phyloP scores from a whole-genome alignment of 306 rosid genomes.

The Ceratonia siliqua region DNA sequence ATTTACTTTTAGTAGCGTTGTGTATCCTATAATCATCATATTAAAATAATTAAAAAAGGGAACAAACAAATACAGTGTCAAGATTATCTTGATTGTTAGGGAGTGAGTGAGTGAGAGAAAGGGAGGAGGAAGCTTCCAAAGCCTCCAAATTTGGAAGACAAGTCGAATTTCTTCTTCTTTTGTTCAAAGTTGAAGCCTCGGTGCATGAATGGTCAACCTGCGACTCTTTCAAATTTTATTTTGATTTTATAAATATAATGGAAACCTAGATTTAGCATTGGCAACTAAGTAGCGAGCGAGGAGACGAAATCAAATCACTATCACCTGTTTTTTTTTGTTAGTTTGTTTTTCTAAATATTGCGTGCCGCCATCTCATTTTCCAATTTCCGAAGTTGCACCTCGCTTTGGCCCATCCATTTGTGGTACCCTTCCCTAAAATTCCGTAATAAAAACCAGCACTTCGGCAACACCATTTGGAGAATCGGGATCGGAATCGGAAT shows the following conservation, averaged over 20 bases:
- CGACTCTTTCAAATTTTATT: neutral
- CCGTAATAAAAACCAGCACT: neutral
- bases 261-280: too few species aligned
- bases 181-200: neutral
- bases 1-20: too few species aligned
- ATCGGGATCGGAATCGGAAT: neutral
- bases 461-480: neutral
- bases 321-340: neutral
- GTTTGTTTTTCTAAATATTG: neutral
- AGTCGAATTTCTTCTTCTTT: neutral
- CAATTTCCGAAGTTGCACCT: neutral
- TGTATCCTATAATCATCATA: too few species aligned
- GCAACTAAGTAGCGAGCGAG: too few species aligned
- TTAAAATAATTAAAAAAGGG: too few species aligned
- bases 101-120: neutral
- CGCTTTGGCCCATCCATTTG: slow-evolving; percentile 7
- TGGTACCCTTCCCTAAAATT: neutral
- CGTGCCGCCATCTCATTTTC: neutral
- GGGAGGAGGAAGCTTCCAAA: neutral
- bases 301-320: neutral
- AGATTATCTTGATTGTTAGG: too few species aligned
- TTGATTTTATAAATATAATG: too few species aligned
- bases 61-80: too few species aligned
- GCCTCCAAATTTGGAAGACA: neutral
- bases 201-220: too few species aligned